Base-by-base conservation (phyloP, 1,139 yeast genomes). In the Debaryomyces sp. region DNA sequence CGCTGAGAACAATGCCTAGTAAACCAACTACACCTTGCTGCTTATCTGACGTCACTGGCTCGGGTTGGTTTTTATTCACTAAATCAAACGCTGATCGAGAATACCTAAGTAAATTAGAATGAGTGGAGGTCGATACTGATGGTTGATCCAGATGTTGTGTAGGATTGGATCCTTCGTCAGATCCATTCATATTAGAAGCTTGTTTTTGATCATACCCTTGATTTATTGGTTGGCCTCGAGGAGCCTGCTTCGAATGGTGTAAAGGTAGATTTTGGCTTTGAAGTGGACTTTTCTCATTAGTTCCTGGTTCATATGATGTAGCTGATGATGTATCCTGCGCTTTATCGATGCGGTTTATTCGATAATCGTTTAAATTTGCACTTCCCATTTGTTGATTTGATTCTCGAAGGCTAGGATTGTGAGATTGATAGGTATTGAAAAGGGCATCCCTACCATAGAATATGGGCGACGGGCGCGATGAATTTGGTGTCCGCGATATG, bases 11-110 rank as follows among this genome's bases (percentile, higher is more conserved):
- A 17, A 61, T 60, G 1, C 66, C 66, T 27, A 63, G 46, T 7
- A 60, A 41, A 1, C 64, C 64, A 13, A 54, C 55, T 12, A 61
- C 55, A 32, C 54, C 57, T 43, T 59, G 66, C 34, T 58, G 57
- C 41, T 61, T 62, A 29, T 48, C 54, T 8, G 37, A 36, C 32
- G 44, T 47, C 12, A 47, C 44, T 21, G 44, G 29, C 5, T 22
- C 26, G 24, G 43, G 47, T 43, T 47, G 42, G 41, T 39, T 48
- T 30, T 46, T 43, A 45, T 44, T 45, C 44, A 46, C 48, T 42
- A 46, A 43, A 43, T 56, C 61, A 51, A 59, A 59, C 4, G 61
- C 60, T 7, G 61, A 58, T 26, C 47, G 44, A 6, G 63, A 58
- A 40, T 53, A 58, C 27, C 56, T 39, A 17, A 43, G 38, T 9